A percentile compares a stretch with the other conserved stretches of the same genome.
Evolutionary conservation across 2,329 filamentous ascomycete genomes (phyloP).

Genomic region (Cytospora mali): DNA sequence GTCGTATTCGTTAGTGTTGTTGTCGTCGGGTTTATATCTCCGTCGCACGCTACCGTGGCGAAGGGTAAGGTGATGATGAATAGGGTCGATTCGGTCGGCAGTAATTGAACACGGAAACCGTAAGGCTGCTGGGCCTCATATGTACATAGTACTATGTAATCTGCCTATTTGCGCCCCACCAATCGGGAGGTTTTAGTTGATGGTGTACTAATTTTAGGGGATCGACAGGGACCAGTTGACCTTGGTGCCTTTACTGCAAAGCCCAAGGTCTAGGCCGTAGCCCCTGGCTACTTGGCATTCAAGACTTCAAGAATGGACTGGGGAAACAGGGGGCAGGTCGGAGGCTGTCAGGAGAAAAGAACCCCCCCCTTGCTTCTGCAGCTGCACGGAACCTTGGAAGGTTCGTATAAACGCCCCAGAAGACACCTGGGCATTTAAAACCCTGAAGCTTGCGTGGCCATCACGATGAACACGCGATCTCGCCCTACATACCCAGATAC

Average conservation of each 20-base stretch:
- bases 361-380: neutral
- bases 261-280: constrained; percentile 3
- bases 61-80: neutral
- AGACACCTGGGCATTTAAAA: neutral
- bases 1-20: neutral
- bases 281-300: neutral
- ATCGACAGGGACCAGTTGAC: constrained; percentile 21
- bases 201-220: constrained; percentile 17
- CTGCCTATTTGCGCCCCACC: constrained; percentile 13
- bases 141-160: neutral
- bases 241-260: neutral
- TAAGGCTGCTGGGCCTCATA: constrained; percentile 11
- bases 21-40: neutral
- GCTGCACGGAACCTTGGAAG: neutral
- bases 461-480: neutral
- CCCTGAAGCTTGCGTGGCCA: neutral
- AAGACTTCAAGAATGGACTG: too few species aligned
- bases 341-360: neutral
- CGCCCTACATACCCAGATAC: neutral
- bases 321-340: too few species aligned
- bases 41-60: neutral
- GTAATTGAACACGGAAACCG: constrained; percentile 7
- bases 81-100: neutral
- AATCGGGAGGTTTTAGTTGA: constrained; percentile 18
- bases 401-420: neutral